Conservation (phyloP, 129 eudicot genomes). For the Helichrysum umbraculigerum region DNA sequence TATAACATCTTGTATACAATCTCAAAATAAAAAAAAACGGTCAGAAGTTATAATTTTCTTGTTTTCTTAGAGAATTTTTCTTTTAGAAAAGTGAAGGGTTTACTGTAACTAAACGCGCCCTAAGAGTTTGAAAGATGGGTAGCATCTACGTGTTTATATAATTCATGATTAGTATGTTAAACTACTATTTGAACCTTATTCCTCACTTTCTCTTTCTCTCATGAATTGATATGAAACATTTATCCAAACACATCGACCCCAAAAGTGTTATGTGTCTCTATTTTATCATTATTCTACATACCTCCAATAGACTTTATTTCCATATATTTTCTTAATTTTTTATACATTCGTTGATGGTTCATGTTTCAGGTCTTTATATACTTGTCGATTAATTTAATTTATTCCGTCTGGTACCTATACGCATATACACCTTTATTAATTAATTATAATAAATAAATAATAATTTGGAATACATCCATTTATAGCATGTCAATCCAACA, state of each 20-base stretch:
- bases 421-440: not conserved
- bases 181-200: too few relatives aligned
- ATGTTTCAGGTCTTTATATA: not conserved
- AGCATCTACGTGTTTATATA: too few relatives aligned
- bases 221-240: not conserved
- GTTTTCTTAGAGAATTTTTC: too few relatives aligned
- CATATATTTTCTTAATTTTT: not conserved
- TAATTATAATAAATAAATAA: too few relatives aligned
- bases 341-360: not conserved
- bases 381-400: not conserved
- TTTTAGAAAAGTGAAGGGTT: too few relatives aligned
- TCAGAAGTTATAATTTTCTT: too few relatives aligned
- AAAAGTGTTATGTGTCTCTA: conserved; percentile 1
- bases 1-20: too few relatives aligned
- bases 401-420: not conserved
- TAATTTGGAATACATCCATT: not conserved
- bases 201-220: too few relatives aligned
- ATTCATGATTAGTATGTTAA: too few relatives aligned
- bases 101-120: too few relatives aligned
- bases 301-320: not conserved
- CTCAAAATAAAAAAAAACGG: too few relatives aligned
- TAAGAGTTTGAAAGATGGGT: too few relatives aligned
- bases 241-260: conserved; percentile 8
- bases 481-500: conserved; percentile 13
- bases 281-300: not conserved